phyloP scores from a whole-genome alignment of 2,329 filamentous ascomycete species.

The Chalaropsis thielavioides region DNA sequence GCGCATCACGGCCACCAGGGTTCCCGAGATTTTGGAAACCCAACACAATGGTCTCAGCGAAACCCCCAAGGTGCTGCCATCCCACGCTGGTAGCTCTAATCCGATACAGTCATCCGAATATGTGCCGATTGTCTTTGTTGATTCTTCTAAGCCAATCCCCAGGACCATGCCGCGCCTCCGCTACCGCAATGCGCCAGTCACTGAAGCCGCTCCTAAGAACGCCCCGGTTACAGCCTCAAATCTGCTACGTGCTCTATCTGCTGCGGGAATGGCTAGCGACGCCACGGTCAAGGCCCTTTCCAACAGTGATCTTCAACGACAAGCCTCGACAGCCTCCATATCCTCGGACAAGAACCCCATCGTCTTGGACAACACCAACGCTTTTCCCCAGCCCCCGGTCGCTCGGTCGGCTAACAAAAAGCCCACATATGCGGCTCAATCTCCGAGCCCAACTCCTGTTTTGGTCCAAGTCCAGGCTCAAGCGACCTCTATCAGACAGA shows the following conservation, averaged over 20 bases:
- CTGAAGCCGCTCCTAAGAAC: background rate
- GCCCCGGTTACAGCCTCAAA: background rate
- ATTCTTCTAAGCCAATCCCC: slow-evolving; percentile 13
- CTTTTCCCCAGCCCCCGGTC: slow-evolving; percentile 10
- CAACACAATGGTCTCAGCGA: background rate
- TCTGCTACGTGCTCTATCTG: background rate
- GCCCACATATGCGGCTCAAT: background rate
- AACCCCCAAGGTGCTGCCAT: background rate
- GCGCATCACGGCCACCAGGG: background rate
- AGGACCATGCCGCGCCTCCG: slow-evolving; percentile 16
- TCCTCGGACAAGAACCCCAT: slow-evolving; percentile 9
- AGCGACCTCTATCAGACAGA: background rate
- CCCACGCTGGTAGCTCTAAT: slow-evolving; percentile 34
- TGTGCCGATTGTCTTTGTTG: slow-evolving; percentile 12
- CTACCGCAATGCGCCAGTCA: slow-evolving; percentile 5
- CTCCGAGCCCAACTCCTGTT: background rate
- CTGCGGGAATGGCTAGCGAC: background rate
- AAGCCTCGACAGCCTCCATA: slow-evolving; percentile 1
- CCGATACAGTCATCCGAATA: slow-evolving; percentile 28
- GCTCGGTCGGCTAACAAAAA: background rate
- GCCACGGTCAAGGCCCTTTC: background rate
- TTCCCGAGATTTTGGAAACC: background rate
- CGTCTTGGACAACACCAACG: slow-evolving; percentile 9
- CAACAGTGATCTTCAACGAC: background rate
- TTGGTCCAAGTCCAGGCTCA: background rate